Conservation (phyloP, 345 rosid species). For the Brassica carinata region DNA sequence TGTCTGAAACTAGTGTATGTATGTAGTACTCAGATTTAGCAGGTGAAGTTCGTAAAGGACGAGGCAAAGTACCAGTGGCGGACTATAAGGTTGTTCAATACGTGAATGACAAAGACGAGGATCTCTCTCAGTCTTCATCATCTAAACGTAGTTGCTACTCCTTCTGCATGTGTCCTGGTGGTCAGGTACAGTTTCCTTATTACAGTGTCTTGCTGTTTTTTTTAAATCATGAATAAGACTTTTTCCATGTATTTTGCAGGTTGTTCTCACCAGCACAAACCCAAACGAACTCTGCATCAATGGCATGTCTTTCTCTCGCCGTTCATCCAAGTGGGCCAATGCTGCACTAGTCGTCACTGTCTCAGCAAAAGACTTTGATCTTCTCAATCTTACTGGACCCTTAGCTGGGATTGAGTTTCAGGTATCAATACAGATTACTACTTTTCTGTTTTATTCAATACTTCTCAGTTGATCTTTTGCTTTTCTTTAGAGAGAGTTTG, state of each 20-base stretch:
- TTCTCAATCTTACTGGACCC: conserved; percentile 70
- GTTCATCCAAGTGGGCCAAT: conserved; percentile 96
- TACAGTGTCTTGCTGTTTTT: neutral
- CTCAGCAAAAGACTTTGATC: conserved; percentile 68
- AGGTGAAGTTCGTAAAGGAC: conserved; percentile 65
- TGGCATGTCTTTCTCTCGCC: conserved; percentile 97
- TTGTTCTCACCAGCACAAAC: conserved; percentile 85
- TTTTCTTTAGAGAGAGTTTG: conserved; percentile 76
- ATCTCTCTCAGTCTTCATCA: conserved; percentile 33
- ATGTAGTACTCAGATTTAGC: conserved; percentile 78
- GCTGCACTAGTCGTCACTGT: conserved; percentile 88
- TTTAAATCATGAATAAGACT: neutral
- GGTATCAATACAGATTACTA: conserved; percentile 45
- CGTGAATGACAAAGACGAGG: conserved; percentile 45
- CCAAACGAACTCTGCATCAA: conserved; percentile 90
- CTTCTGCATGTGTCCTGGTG: conserved; percentile 99
- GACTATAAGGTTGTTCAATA: conserved; percentile 86
- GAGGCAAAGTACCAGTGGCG: conserved; percentile 93
- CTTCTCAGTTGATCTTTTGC: conserved; percentile 7
- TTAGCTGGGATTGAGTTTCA: conserved; percentile 93
- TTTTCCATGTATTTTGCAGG: conserved; percentile 49
- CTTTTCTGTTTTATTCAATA: too few species aligned
- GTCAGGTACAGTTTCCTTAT: conserved; percentile 61
- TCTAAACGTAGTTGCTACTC: conserved; percentile 79
- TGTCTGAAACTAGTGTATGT: neutral